Conservation (phyloP, 768 basidiomycete genomes). For the Rhodocollybia butyracea region DNA sequence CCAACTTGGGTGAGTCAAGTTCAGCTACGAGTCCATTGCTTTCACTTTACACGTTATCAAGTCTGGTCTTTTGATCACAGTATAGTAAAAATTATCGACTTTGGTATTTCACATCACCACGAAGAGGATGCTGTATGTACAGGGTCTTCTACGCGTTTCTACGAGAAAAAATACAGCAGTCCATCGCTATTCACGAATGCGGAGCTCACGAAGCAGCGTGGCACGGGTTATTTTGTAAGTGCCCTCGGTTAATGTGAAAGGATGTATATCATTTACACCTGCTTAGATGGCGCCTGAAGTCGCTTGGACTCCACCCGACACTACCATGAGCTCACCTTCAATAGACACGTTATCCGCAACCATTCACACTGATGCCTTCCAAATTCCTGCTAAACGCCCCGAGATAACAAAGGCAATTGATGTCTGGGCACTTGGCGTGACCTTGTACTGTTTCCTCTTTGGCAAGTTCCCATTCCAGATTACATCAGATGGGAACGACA, state of each 20-base stretch:
- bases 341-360: not conserved
- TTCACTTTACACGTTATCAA: too few relatives aligned
- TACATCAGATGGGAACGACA: constrained; percentile 29
- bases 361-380: not conserved
- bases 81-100: constrained; percentile 88
- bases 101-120: constrained; percentile 44
- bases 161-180: constrained; percentile 9
- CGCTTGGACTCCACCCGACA: constrained; percentile 33
- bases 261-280: too few relatives aligned
- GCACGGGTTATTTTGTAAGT: constrained; percentile 44
- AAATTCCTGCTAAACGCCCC: constrained; percentile 21
- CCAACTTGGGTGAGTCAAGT: too few relatives aligned
- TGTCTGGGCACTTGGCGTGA: constrained; percentile 44
- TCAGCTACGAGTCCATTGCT: too few relatives aligned
- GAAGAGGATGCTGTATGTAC: constrained; percentile 8
- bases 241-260: too few relatives aligned
- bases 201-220: constrained; percentile 36
- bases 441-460: constrained; percentile 45
- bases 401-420: constrained; percentile 45
- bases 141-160: not conserved
- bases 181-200: constrained; percentile 31
- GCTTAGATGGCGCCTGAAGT: constrained; percentile 45
- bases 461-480: constrained; percentile 41
- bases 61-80: constrained; percentile 46
- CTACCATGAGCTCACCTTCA: not conserved